Evolutionary conservation across 2,329 filamentous ascomycete species (phyloP).

Genomic region (Boeremia lycopersici): DNA sequence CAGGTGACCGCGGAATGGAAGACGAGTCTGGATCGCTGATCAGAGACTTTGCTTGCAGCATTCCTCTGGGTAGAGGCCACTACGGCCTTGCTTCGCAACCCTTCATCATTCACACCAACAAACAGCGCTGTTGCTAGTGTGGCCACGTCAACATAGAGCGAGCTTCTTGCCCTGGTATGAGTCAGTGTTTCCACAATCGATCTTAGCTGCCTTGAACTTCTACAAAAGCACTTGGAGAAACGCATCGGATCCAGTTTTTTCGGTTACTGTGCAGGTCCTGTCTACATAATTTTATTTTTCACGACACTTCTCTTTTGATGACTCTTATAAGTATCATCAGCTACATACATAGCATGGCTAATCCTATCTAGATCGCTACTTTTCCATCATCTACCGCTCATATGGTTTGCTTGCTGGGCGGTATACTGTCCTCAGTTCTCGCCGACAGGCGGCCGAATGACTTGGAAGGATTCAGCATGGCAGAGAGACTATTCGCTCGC

Average conservation of each 20-base stretch:
- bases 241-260: constrained; percentile 36
- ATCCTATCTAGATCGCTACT: constrained; percentile 59
- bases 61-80: neutral
- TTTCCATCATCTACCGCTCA: constrained; percentile 68
- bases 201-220: constrained; percentile 41
- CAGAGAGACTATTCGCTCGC: no score
- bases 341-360: neutral
- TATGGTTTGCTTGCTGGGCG: constrained; percentile 66
- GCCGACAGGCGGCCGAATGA: no score
- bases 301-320: constrained; percentile 68
- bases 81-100: constrained; percentile 55
- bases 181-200: constrained; percentile 52
- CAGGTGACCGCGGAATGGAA: neutral
- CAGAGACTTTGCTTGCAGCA: neutral
- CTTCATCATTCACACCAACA: constrained; percentile 44
- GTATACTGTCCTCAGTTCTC: constrained; percentile 17
- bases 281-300: constrained; percentile 60
- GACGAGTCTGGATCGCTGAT: neutral
- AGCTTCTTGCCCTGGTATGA: constrained; percentile 49
- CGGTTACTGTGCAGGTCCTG: constrained; percentile 33
- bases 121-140: constrained; percentile 53
- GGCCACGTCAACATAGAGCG: constrained; percentile 56
- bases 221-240: constrained; percentile 50
- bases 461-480: no score
- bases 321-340: constrained; percentile 55